Evolutionary conservation across 495 filamentous ascomycete genomes (phyloP), one percentile per base, ranked within the genome.

Genomic region (Penicillium flavigenum): DNA sequence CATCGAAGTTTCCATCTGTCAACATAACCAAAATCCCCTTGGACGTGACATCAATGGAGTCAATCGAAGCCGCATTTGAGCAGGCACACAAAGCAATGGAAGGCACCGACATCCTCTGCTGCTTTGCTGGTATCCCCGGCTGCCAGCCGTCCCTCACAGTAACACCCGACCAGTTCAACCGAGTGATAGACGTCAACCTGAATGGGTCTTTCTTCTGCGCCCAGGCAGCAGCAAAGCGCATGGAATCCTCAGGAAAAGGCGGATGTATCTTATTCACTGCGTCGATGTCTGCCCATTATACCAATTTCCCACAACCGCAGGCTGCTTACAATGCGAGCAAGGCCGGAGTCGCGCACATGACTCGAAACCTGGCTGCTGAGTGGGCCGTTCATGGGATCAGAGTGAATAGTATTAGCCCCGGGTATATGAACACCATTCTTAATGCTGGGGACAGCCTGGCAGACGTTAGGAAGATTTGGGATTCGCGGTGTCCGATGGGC

Each of bases 381-480:
- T 90, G 87, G 83, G 79, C 81, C 8, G 63, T 72, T 0, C 73
- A 81, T 60, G 83, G 83, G 2, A 89, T 92, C 49, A 70, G 86
- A 16, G 84, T 87, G 3, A 92, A 92, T 58, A 83, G 76, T 26
- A 77, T 92, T 14, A 83, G 77, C 24, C 88, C 89, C 0, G 88
- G 88, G 5, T 91, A 92, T 64, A 92, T 91, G 86, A 85, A 91
- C 63, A 92, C 88, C 0, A 81, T 90, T n/a, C 64, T 91, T 52
- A 91, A 71, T 51, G 69, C 64, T n/a, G 74, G 75, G 0, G 65
- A 68, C 36, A 59, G 65, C 0, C 63, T 77, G 38, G 60, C 64
- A 4, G 58, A 58, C 14, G 83, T 91, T 73, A 91, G 91, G 78
- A 83, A 82, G 70, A 86, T 91, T 66, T 96, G 90, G 90, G 83